Conservation (phyloP, 345 rosid species). For the Lepidium sativum region DNA sequence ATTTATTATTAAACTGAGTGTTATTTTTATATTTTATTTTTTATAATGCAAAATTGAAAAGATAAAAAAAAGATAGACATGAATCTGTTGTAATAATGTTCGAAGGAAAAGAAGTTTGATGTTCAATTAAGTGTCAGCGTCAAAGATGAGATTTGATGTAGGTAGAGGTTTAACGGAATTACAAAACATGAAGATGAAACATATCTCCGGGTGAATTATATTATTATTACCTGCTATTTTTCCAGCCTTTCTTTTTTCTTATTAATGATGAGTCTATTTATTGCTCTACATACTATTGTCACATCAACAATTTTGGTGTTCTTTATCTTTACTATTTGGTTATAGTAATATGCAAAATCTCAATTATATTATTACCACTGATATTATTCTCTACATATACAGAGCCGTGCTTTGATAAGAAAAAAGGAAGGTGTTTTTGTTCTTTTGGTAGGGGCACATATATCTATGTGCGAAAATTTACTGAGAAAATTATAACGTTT, state of each 20-base stretch:
- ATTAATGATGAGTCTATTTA: neutral
- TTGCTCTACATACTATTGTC: conserved; percentile 1
- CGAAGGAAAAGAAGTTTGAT: neutral
- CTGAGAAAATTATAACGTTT: neutral
- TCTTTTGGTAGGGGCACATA: no score
- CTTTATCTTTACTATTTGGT: neutral
- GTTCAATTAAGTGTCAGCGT: conserved; percentile 9
- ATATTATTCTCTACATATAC: neutral
- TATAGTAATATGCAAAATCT: neutral
- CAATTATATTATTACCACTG: neutral
- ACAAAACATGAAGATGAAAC: conserved; percentile 11
- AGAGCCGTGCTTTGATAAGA: no score
- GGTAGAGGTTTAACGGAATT: conserved; percentile 9
- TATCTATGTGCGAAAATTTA: neutral
- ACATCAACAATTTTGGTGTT: neutral
- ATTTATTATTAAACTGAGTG: no score
- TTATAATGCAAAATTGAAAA: no score
- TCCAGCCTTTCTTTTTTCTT: neutral
- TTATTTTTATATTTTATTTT: no score
- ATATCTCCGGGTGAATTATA: neutral
- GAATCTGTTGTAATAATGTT: no score
- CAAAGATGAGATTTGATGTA: conserved; percentile 16
- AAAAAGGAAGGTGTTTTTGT: no score
- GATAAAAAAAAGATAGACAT: no score
- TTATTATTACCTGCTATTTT: neutral